Evolutionary conservation across 2,329 filamentous ascomycete genomes (phyloP).

Genomic region (Penicillium psychrosexuale): DNA sequence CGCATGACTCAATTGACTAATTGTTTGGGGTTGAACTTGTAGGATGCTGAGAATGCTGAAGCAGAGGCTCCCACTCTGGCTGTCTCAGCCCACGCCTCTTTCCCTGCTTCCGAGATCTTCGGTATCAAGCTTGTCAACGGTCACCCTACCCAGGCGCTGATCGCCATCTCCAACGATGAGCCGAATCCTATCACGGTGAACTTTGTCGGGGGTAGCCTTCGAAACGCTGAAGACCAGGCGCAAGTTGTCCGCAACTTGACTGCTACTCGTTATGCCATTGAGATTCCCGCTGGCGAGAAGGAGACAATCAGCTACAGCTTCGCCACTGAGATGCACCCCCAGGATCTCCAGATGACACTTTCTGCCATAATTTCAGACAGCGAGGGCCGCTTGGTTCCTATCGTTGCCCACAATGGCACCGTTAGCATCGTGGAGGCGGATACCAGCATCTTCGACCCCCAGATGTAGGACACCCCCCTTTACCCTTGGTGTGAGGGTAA

Average conservation of each 20-base stretch:
- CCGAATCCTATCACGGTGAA: slow-evolving; percentile 68
- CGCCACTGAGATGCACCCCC: slow-evolving; percentile 85
- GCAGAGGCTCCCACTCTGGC: slow-evolving; percentile 59
- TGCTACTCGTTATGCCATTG: slow-evolving; percentile 66
- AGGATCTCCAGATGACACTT: slow-evolving; percentile 77
- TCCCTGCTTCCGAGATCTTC: slow-evolving; percentile 73
- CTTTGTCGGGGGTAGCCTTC: slow-evolving; percentile 72
- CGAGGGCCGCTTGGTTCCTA: slow-evolving; percentile 68
- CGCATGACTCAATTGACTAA: slow-evolving; percentile 25
- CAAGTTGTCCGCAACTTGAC: slow-evolving; percentile 81
- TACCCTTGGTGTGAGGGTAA: slow-evolving; percentile 3
- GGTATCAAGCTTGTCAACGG: slow-evolving; percentile 96
- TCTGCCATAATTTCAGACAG: slow-evolving; percentile 68
- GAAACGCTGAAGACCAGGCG: slow-evolving; percentile 55
- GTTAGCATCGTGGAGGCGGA: slow-evolving; percentile 87
- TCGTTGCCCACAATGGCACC: slow-evolving; percentile 75
- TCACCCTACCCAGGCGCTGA: slow-evolving; percentile 73
- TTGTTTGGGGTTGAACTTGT: slow-evolving; percentile 11
- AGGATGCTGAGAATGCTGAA: slow-evolving; percentile 61
- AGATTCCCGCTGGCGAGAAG: slow-evolving; percentile 72
- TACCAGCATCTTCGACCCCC: slow-evolving; percentile 87
- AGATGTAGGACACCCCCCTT: slow-evolving; percentile 67
- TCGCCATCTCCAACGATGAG: slow-evolving; percentile 85
- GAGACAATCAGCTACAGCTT: slow-evolving; percentile 79
- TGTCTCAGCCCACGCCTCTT: slow-evolving; percentile 56